Evolutionary conservation across 768 basidiomycete species (phyloP).

Genomic region (Myochromella boudieri): DNA sequence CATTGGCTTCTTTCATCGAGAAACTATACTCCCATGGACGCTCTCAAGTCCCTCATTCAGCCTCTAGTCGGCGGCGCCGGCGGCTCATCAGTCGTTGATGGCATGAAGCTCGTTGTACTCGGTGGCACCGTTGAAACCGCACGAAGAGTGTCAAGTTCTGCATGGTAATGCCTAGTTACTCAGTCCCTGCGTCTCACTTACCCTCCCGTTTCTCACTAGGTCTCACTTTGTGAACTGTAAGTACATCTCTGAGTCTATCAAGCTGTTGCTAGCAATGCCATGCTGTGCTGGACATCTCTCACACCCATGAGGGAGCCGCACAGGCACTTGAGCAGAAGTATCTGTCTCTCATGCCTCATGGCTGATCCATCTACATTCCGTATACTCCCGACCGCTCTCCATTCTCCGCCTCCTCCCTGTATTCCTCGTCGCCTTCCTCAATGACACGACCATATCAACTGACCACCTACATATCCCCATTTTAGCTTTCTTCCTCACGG

Average conservation of each 20-base stretch:
- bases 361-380: neutral
- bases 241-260: conserved; percentile 23
- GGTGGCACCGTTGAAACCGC: conserved; percentile 89
- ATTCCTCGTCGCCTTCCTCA: conserved; percentile 16
- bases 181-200: conserved; percentile 1
- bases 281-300: neutral
- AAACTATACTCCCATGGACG: conserved; percentile 55
- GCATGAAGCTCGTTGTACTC: conserved; percentile 86
- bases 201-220: conserved; percentile 38
- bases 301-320: neutral
- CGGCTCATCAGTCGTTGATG: conserved; percentile 80
- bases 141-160: conserved; percentile 76
- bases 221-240: conserved; percentile 86
- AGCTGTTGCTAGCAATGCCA: conserved; percentile 9
- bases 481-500: conserved; percentile 87
- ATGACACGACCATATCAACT: conserved; percentile 24
- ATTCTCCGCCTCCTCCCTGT: conserved; percentile 3
- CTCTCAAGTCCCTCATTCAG: conserved; percentile 76
- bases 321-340: neutral
- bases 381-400: neutral
- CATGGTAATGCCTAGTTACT: conserved; percentile 54
- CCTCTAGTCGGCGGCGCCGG: conserved; percentile 76
- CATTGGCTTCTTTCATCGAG: conserved; percentile 20
- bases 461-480: conserved; percentile 20
- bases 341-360: neutral